Base-by-base conservation (phyloP, 2,329 filamentous ascomycete genomes). In the Fusarium pininemorale region DNA sequence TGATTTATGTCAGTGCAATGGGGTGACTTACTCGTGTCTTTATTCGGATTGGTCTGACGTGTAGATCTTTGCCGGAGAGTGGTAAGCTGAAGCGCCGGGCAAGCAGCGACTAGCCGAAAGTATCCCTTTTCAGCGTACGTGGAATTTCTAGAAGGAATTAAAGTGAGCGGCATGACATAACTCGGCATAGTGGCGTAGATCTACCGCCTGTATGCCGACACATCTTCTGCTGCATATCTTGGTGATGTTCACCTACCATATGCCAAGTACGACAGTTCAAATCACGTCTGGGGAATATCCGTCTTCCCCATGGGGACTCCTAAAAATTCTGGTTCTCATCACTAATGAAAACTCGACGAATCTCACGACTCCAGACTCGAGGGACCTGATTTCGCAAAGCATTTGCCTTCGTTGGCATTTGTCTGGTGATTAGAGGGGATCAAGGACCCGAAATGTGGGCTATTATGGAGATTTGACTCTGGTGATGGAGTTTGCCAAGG, bases 381-480 rank as follows among this genome's bases (percentile, higher is more conserved):
- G n/a, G 38, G 35, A 10, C 20, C 24, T 37, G 26, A 63, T 44
- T 38, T 26, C 13, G 26, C 16, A 6, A 39, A 39, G 42, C 42
- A 66, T 63, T 54, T 45, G 37, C 41, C 58, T 59, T 50, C 30
- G n/a, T 37, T 47, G 30, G 24, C 47, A 24, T 35, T 35, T 47
- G 44, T 73, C 70, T 70, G 53, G 44, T 71, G 70, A 74, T 71
- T 37, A 58, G 39, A 57, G 48, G 38, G 66, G 53, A 51, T 59
- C 59, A 70, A 42, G 70, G 65, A 73, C 69, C 44, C 18, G 20
- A 20, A 63, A n/a, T 42, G 70, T 73, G 70, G 70, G 48, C 32
- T 66, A 56, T 56, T 62, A 66, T 73, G 70, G 66, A 20, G 66
- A 73, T 54, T 39, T 35, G 38, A 30, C 35, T 66, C 18, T 45